Evolutionary conservation across 2,329 filamentous ascomycete genomes (phyloP).

Genomic region (Arachnopeziza araneosa): DNA sequence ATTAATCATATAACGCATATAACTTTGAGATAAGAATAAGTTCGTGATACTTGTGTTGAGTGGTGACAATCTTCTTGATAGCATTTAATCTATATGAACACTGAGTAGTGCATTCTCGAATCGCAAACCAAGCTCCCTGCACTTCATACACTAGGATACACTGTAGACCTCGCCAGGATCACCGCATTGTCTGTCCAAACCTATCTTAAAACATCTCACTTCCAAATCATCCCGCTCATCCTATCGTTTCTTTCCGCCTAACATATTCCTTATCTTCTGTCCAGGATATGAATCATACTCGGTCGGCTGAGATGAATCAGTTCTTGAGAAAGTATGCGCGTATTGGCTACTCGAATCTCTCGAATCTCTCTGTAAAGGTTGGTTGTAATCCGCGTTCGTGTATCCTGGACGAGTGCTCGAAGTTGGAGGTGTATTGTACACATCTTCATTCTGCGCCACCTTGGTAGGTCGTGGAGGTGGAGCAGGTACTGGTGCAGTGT

Average conservation of each 20-base stretch:
- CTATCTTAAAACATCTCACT: no score
- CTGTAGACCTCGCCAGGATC: no score
- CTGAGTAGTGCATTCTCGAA: no score
- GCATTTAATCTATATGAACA: no score
- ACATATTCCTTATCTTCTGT: not conserved
- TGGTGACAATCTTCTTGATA: no score
- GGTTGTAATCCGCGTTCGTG: not conserved
- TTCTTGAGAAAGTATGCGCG: not conserved
- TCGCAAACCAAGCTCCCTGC: no score
- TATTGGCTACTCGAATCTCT: not conserved
- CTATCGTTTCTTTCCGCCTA: not conserved
- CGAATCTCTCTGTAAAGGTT: not conserved
- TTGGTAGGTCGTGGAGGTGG: constrained; percentile 2
- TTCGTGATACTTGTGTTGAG: no score
- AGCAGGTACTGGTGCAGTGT: not conserved
- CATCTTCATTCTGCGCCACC: not conserved
- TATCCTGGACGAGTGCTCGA: not conserved
- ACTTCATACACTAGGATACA: no score
- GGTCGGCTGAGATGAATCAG: not conserved
- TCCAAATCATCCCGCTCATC: no score
- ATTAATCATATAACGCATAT: no score
- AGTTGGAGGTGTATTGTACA: not conserved
- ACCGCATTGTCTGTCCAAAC: no score
- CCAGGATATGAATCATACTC: not conserved
- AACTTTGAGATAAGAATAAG: no score